phyloP scores from a whole-genome alignment of 2,329 filamentous ascomycete genomes.

The Talaromyces amestolkiae region DNA sequence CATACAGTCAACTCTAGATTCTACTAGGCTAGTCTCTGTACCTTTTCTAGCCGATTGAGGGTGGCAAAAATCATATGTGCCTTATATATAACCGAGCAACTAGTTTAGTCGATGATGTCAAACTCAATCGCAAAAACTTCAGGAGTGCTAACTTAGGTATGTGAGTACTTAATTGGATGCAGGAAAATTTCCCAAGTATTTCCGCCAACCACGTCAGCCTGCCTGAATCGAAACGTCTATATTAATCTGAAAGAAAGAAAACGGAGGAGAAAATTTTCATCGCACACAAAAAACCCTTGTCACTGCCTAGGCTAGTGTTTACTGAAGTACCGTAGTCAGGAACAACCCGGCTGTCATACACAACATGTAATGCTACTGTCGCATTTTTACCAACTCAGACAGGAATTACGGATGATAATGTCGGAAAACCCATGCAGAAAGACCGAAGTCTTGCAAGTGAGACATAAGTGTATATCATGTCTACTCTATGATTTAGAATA shows the following conservation, averaged over 20 bases:
- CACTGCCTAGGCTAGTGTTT: not conserved
- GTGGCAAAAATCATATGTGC: not conserved
- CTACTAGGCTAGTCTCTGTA: not conserved
- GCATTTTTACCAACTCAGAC: not conserved
- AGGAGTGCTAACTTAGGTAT: not conserved
- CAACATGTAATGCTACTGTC: not conserved
- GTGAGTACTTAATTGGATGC: not conserved
- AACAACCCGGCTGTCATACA: not conserved
- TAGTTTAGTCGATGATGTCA: not conserved
- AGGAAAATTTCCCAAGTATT: not conserved
- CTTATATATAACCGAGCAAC: not conserved
- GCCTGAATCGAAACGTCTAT: too few species aligned
- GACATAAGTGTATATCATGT: not conserved
- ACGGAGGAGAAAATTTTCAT: not conserved
- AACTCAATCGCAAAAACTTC: not conserved
- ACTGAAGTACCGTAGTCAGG: not conserved
- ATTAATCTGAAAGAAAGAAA: not conserved
- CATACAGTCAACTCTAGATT: not conserved
- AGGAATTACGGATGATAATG: not conserved
- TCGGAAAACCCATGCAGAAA: not conserved
- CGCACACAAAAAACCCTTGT: not conserved
- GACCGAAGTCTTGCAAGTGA: not conserved
- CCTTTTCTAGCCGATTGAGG: not conserved
- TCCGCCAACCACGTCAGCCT: not conserved
- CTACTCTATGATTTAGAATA: not conserved